Conservation (phyloP, 441 rosid genomes). For the Pelargonium australe region DNA sequence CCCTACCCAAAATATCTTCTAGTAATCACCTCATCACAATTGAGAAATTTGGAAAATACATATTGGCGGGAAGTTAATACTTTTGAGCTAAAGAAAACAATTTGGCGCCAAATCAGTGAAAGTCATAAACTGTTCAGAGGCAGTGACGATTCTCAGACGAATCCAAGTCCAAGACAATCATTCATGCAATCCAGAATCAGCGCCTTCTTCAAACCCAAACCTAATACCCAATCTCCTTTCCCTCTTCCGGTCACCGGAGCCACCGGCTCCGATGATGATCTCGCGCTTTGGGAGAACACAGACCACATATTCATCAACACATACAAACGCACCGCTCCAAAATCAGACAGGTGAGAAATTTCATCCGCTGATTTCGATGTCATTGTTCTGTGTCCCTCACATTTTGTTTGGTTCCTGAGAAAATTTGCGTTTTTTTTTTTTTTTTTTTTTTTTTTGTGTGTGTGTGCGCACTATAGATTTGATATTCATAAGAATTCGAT, state of each 20-base stretch:
- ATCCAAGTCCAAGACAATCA: neutral
- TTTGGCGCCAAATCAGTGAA: neutral
- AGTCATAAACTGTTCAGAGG: neutral
- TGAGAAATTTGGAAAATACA: neutral
- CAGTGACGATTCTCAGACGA: neutral
- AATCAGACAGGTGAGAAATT: neutral
- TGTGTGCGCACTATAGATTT: neutral
- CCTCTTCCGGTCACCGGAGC: neutral
- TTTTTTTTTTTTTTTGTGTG: no score
- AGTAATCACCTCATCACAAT: neutral
- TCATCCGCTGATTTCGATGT: neutral
- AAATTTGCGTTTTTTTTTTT: neutral
- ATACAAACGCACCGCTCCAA: neutral
- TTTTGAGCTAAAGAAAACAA: neutral
- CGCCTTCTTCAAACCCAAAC: neutral
- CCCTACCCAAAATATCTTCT: neutral
- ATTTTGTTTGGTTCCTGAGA: constrained; percentile 2
- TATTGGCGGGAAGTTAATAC: neutral
- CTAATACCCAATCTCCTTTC: neutral
- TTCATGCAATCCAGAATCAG: neutral
- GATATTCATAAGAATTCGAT: neutral
- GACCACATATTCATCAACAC: neutral
- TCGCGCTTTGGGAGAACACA: neutral
- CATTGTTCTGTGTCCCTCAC: neutral
- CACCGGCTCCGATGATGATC: neutral